Conservation (phyloP, 2,329 filamentous ascomycete species). For the Fusarium oligoseptatum region DNA sequence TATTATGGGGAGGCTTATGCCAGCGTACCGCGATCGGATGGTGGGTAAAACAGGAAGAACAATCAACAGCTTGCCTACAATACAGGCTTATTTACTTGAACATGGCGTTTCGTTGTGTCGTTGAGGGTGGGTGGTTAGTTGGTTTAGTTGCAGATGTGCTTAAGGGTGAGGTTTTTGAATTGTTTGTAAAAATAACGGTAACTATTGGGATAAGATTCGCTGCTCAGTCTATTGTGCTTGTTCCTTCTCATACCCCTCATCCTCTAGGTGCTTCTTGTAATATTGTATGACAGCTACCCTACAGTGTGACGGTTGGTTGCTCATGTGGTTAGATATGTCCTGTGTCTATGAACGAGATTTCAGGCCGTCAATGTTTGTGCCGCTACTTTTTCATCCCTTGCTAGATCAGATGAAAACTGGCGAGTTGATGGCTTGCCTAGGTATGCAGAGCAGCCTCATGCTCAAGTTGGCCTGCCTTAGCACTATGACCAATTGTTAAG, state of each 20-base stretch:
- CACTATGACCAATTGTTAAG: not conserved
- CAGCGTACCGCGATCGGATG: conserved; percentile 27
- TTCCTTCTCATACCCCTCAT: not conserved
- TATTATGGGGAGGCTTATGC: conserved; percentile 22
- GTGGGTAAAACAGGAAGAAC: conserved; percentile 23
- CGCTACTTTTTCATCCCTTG: not conserved
- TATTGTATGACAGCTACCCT: not conserved
- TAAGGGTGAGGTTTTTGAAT: not conserved
- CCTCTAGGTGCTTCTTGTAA: not conserved
- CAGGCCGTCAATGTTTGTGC: not conserved
- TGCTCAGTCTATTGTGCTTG: not conserved
- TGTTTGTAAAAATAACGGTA: not conserved
- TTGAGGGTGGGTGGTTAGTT: not conserved
- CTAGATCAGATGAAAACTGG: not conserved
- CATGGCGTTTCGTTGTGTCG: not conserved
- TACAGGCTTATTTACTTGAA: not conserved
- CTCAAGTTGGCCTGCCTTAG: not conserved
- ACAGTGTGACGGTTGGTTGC: not conserved
- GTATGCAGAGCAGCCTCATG: not conserved
- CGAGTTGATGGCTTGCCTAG: not conserved
- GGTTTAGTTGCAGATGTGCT: not conserved
- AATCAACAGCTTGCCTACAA: conserved; percentile 11
- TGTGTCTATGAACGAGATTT: not conserved
- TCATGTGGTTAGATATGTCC: not conserved
- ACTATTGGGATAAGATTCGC: not conserved